Evolutionary conservation across 2,329 filamentous ascomycete species (phyloP).

Genomic region (Apiospora sp.): DNA sequence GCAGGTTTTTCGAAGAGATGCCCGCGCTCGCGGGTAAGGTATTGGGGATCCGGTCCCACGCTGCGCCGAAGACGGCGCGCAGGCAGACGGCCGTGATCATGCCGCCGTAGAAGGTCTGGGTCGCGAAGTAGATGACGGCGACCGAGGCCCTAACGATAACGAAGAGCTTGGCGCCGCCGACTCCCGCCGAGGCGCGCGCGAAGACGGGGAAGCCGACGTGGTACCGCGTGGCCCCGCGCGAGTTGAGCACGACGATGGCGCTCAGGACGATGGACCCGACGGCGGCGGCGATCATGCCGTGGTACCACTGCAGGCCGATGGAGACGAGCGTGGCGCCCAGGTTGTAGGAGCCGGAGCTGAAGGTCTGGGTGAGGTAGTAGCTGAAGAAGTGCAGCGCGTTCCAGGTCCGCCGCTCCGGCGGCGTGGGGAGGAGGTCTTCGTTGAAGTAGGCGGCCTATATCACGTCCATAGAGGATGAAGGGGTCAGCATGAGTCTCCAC

Average conservation of each 20-base stretch:
- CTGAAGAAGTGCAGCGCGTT: conserved; percentile 41
- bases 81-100: conserved; percentile 45
- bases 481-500: neutral
- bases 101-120: conserved; percentile 45
- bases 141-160: conserved; percentile 45
- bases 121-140: conserved; percentile 49
- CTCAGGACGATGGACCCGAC: conserved; percentile 43
- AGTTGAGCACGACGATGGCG: conserved; percentile 44
- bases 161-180: conserved; percentile 49
- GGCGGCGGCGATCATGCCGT: conserved; percentile 42
- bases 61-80: conserved; percentile 47
- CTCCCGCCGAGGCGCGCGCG: conserved; percentile 42
- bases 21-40: conserved; percentile 54
- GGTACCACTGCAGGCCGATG: conserved; percentile 42
- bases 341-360: conserved; percentile 45
- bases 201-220: conserved; percentile 48
- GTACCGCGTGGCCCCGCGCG: conserved; percentile 43
- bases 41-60: conserved; percentile 53
- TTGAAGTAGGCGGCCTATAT: conserved; percentile 35
- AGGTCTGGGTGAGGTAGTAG: conserved; percentile 44
- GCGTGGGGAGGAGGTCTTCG: conserved; percentile 37
- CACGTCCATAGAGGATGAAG: neutral
- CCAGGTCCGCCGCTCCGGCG: conserved; percentile 35
- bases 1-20: conserved; percentile 58
- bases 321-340: conserved; percentile 41